Percentiles rank a stretch among this genome's conserved stretches.
Conservation (phyloP, 1,139 yeast species). For the Candida pseudoviswanathii region DNA sequence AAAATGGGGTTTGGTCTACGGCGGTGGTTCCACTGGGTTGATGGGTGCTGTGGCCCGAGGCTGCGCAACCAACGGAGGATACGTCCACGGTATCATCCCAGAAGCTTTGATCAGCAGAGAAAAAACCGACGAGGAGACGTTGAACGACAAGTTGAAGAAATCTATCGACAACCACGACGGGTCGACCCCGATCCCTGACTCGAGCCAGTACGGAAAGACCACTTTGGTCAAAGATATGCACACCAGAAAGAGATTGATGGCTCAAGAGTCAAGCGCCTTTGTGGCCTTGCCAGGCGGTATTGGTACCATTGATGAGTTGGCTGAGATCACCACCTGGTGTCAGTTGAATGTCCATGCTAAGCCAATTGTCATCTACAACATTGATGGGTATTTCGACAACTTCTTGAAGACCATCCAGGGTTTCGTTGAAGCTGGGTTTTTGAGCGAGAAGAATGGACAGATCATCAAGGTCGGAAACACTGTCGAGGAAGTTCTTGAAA, state of each 20-base stretch:
- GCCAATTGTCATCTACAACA: constrained; percentile 77
- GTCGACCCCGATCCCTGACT: constrained; percentile 63
- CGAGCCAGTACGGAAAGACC: constrained; percentile 69
- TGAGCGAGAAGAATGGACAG: constrained; percentile 64
- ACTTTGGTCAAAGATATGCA: constrained; percentile 89
- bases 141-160: constrained; percentile 49
- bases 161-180: constrained; percentile 57
- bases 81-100: constrained; percentile 87
- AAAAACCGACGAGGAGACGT: constrained; percentile 50
- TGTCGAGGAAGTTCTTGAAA: constrained; percentile 64
- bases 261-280: constrained; percentile 82
- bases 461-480: constrained; percentile 71
- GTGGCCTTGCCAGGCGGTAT: constrained; percentile 92
- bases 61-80: constrained; percentile 65
- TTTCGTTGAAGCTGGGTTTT: constrained; percentile 65
- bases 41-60: constrained; percentile 88
- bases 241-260: constrained; percentile 86
- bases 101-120: constrained; percentile 78
- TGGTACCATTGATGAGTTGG: constrained; percentile 86
- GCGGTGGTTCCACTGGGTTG: constrained; percentile 87
- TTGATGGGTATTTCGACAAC: constrained; percentile 78
- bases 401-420: constrained; percentile 61
- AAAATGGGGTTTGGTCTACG: constrained; percentile 81
- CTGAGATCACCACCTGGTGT: constrained; percentile 87
- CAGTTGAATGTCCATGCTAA: constrained; percentile 84